Conservation (phyloP, 2,329 filamentous ascomycete genomes). For the Colletotrichum truncatum region DNA sequence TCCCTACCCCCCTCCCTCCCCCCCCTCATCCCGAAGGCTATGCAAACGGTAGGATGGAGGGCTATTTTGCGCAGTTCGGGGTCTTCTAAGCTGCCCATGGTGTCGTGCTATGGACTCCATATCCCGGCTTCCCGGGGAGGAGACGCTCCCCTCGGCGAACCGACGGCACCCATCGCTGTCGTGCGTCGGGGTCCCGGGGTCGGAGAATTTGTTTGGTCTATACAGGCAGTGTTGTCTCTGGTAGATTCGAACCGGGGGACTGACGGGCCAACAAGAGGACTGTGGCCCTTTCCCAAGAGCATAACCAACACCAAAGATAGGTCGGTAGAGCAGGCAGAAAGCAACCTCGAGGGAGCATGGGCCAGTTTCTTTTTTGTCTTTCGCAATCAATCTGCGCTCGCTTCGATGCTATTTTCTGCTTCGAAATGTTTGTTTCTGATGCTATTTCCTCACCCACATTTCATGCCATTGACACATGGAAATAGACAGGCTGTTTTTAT, state of each 20-base stretch:
- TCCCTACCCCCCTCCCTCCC: too few relatives aligned
- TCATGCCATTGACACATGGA: not conserved
- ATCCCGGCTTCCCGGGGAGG: constrained; percentile 21
- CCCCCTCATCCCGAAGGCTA: constrained; percentile 18
- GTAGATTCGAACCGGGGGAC: constrained; percentile 8
- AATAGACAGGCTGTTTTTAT: too few relatives aligned
- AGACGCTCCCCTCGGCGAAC: constrained; percentile 9
- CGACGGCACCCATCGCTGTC: constrained; percentile 8
- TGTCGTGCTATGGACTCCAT: too few relatives aligned
- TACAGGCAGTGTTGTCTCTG: constrained; percentile 12
- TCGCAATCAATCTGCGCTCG: constrained; percentile 10
- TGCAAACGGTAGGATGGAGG: not conserved
- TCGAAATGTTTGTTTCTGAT: not conserved
- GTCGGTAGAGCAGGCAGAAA: not conserved
- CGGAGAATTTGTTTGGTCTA: constrained; percentile 15
- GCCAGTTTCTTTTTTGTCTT: not conserved
- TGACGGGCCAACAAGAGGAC: not conserved
- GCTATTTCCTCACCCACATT: not conserved
- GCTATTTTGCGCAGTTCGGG: constrained; percentile 2
- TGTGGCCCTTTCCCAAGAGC: not conserved
- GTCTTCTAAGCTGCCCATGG: not conserved
- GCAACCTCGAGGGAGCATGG: not conserved
- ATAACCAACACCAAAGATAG: constrained; percentile 5
- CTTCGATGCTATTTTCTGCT: not conserved
- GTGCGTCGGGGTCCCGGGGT: constrained; percentile 12